These are phyloP conservation scores for Euphrasia confusa DNA, from an alignment of 257 asterid genomes.

Conservation along the genomic window DNA sequence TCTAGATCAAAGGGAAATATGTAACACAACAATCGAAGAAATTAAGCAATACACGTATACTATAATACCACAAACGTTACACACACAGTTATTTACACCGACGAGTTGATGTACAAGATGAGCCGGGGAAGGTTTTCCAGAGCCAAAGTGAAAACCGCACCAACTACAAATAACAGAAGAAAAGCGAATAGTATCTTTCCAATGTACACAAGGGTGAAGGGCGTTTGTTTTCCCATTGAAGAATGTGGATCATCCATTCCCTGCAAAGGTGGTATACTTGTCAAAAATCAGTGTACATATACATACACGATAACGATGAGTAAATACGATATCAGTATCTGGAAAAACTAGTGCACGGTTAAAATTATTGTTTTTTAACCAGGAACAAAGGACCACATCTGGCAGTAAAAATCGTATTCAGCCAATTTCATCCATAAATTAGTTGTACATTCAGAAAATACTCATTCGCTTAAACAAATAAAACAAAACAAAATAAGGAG, in stretches of 20 bases:
- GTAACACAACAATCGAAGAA: too few species aligned
- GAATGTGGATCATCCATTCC: constrained; percentile 29
- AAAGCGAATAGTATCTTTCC: constrained; percentile 69
- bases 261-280: constrained; percentile 35
- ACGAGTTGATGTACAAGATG: constrained; percentile 40
- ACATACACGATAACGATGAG: background rate
- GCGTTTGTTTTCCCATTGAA: constrained; percentile 16
- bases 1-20: too few species aligned
- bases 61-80: background rate
- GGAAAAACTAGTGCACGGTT: too few species aligned
- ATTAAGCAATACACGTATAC: background rate
- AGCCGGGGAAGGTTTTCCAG: constrained; percentile 77
- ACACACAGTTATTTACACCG: background rate
- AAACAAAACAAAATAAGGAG: too few species aligned
- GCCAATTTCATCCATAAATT: too few species aligned
- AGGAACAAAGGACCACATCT: too few species aligned
- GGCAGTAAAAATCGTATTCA: too few species aligned
- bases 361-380: too few species aligned
- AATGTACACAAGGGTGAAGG: constrained; percentile 37
- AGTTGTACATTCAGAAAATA: too few species aligned
- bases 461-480: too few species aligned
- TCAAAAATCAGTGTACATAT: too few species aligned
- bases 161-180: constrained; percentile 56
- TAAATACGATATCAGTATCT: background rate
- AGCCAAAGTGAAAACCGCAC: constrained; percentile 56